Conservation (phyloP, 495 filamentous ascomycete genomes). For the Tuber calosporum region DNA sequence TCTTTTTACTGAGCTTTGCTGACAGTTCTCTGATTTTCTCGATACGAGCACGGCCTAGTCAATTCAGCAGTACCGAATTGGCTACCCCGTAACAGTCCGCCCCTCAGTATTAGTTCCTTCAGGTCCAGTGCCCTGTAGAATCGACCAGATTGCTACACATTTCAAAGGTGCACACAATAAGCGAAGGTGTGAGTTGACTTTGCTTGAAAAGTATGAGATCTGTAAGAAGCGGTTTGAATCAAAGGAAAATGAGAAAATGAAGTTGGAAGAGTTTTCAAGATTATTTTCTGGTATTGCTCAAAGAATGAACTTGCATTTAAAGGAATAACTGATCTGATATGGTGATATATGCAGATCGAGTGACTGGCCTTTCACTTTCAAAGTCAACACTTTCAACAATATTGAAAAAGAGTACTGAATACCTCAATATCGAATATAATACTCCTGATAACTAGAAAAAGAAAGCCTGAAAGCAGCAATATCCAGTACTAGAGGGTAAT, state of each 20-base stretch:
- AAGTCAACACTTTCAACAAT: background rate
- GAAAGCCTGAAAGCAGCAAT: background rate
- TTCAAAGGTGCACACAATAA: background rate
- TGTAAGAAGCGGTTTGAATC: background rate
- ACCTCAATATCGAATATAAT: background rate
- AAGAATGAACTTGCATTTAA: background rate
- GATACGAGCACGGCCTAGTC: too few species aligned
- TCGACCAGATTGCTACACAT: background rate
- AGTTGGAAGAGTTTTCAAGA: background rate
- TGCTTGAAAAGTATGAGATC: background rate
- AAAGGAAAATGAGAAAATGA: background rate
- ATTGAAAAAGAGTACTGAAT: background rate
- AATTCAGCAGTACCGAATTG: too few species aligned
- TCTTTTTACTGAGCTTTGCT: too few species aligned
- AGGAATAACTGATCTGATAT: background rate
- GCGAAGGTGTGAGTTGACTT: background rate
- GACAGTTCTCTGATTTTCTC: too few species aligned
- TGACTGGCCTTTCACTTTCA: background rate
- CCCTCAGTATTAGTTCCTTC: background rate
- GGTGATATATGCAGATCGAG: background rate
- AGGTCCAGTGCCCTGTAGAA: background rate
- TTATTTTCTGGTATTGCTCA: background rate
- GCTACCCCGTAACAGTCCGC: too few species aligned
- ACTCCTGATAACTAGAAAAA: background rate
- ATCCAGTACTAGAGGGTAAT: background rate